Evolutionary conservation across 2,329 filamentous ascomycete species (phyloP), one percentile per base, ranked within the genome.

Genomic region (Macroventuria anomochaeta): DNA sequence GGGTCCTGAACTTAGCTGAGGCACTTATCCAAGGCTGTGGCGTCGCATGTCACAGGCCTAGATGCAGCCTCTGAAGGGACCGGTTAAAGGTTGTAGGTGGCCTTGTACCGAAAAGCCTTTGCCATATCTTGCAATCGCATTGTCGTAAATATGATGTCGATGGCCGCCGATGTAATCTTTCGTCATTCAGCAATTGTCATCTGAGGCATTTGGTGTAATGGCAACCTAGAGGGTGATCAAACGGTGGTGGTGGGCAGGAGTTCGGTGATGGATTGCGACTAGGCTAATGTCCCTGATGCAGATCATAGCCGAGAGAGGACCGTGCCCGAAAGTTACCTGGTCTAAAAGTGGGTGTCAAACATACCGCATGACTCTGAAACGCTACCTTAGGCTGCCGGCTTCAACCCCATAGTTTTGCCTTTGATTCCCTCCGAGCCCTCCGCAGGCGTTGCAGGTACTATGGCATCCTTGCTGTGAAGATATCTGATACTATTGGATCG

Each of bases 341-440:
- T 32, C 37, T 13, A 50, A 51, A 56, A 44, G 46, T 18, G 48
- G 46, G 51, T 38, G 49, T 61, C 49, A 58, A 58, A 57, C 52
- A 51, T 43, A 44, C 61, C 53, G 46, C 55, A 58, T 54, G 12
- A 26, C 40, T 51, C 46, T 64, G 62, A 64, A 66, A 66, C 63
- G 37, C 38, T 36, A 57, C 44, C 61, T 31, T 53, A 55, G 47
- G 50, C 54, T 50, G 33, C 33, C 43, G 47, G 33, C 18, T 31
- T 38, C 26, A 12, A 48, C 49, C 29, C 46, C 46, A 56, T 38
- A 31, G 43, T 38, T 39, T 51, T 33, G 32, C 47, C 20, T 52
- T 43, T 32, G 13, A 12, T 6, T 21, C 1, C 17, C 23, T 39
- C 40, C 31, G 38, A 38, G 32, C 15, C 11, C 39, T 25, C 28